Conservation (phyloP, 2,329 filamentous ascomycete species). For the Colletotrichum orbiculare region DNA sequence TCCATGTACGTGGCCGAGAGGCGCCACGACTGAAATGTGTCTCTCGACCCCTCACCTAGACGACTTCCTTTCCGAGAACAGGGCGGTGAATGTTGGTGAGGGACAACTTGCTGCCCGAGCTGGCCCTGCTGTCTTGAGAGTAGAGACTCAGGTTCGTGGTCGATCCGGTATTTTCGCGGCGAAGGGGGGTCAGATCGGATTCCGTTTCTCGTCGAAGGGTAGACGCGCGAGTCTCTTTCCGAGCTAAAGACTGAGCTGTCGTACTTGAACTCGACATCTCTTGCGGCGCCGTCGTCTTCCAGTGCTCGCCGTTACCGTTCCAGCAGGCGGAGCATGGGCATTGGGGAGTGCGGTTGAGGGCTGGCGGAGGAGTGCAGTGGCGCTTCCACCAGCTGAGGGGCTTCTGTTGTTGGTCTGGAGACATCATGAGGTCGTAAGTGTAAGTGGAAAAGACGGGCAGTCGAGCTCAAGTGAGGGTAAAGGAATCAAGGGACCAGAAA, state of each 20-base stretch:
- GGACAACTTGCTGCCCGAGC: constrained; percentile 16
- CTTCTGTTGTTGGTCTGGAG: constrained; percentile 34
- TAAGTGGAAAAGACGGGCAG: not conserved
- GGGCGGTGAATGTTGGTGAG: constrained; percentile 27
- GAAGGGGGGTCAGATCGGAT: constrained; percentile 29
- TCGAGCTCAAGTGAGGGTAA: constrained; percentile 4
- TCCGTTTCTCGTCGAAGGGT: constrained; percentile 26
- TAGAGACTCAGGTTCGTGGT: constrained; percentile 24
- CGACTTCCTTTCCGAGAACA: constrained; percentile 24
- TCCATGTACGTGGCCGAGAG: constrained; percentile 16
- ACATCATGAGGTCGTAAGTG: constrained; percentile 18
- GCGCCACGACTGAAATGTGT: constrained; percentile 3
- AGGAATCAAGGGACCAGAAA: constrained; percentile 17
- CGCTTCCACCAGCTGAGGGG: constrained; percentile 52
- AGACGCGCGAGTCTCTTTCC: constrained; percentile 16
- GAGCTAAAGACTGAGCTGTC: not conserved
- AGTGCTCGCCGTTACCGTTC: constrained; percentile 35
- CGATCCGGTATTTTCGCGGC: constrained; percentile 25
- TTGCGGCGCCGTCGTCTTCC: constrained; percentile 28
- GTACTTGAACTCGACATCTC: not conserved
- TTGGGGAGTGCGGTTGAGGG: constrained; percentile 46
- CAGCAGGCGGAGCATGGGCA: constrained; percentile 52
- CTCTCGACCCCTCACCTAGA: constrained; percentile 21
- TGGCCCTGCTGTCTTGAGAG: constrained; percentile 25
- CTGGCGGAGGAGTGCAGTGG: constrained; percentile 53